phyloP scores from a whole-genome alignment of 306 rosid genomes.

The Astragalus glycyphyllos region DNA sequence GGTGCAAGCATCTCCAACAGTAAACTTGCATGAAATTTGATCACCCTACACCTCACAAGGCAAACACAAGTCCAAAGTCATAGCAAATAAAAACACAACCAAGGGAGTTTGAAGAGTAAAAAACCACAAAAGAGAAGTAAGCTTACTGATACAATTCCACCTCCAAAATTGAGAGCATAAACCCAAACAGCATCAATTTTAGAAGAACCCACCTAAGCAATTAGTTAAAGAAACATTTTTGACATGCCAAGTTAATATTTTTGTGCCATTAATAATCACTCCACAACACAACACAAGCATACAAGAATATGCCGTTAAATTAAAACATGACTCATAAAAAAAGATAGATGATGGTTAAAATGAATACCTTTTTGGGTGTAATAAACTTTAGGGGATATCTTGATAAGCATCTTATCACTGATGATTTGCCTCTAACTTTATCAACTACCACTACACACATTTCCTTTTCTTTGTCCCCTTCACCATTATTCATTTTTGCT shows the following conservation, averaged over 20 bases:
- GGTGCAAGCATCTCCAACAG: conserved; percentile 66
- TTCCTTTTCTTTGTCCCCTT: conserved; percentile 45
- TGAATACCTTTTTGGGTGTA: conserved; percentile 74
- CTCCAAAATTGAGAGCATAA: conserved; percentile 84
- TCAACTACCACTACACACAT: conserved; percentile 67
- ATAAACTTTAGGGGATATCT: conserved; percentile 90
- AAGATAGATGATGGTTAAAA: conserved; percentile 16
- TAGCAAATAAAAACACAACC: background rate
- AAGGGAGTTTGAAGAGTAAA: background rate
- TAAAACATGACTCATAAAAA: background rate
- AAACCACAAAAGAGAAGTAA: conserved; percentile 13
- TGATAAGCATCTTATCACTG: conserved; percentile 69
- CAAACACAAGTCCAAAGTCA: conserved; percentile 33
- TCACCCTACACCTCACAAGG: conserved; percentile 67
- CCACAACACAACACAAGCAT: background rate
- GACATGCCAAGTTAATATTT: conserved; percentile 33
- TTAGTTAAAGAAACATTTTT: conserved; percentile 17
- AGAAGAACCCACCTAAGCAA: conserved; percentile 79
- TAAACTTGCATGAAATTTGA: conserved; percentile 63
- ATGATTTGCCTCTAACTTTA: conserved; percentile 76
- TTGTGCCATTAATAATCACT: conserved; percentile 21
- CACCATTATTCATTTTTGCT: conserved; percentile 25
- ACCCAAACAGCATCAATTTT: conserved; percentile 83
- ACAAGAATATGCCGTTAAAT: background rate
- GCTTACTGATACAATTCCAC: conserved; percentile 91